Percentiles rank a stretch among this genome's conserved stretches.
phyloP scores from a whole-genome alignment of 371 early-diverging fungal species.

The Blastocladiella emersonii region DNA sequence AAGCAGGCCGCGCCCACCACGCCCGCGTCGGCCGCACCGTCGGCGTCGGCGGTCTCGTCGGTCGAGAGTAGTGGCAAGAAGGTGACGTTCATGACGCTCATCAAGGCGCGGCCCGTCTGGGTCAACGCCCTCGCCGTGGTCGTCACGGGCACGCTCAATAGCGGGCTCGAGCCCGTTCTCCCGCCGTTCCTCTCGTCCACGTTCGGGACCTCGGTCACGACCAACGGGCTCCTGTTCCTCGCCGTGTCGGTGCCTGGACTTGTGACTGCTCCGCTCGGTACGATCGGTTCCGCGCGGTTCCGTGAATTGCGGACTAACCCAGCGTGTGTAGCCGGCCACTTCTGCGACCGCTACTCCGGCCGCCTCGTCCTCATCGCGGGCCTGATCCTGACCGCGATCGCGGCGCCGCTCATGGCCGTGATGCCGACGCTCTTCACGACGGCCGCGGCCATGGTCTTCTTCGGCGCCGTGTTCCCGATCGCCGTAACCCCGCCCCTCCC shows the following conservation, averaged over 20 bases:
- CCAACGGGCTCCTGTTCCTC: not conserved
- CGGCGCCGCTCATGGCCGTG: not conserved
- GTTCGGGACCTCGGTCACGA: not conserved
- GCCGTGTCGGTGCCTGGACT: not conserved
- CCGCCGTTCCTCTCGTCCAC: not conserved
- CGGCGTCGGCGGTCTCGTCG: not conserved
- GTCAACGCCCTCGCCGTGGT: not conserved
- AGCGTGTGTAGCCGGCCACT: not conserved
- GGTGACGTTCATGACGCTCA: not conserved
- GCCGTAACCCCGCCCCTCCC: not conserved
- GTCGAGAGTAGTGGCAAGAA: not conserved
- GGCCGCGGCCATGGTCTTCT: not conserved
- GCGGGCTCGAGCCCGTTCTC: not conserved
- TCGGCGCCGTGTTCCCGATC: not conserved
- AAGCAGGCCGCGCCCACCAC: not conserved
- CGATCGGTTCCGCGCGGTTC: not conserved
- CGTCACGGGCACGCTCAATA: not conserved
- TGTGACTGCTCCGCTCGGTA: not conserved
- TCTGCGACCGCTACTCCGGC: not conserved
- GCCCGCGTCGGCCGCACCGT: not conserved
- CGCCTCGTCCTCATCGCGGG: not conserved
- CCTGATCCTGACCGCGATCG: not conserved
- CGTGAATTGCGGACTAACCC: too few species aligned
- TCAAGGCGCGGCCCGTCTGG: not conserved
- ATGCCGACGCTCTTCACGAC: not conserved